Base-by-base conservation (phyloP, 805 yeast species). In the Myxozyma sirexii region DNA sequence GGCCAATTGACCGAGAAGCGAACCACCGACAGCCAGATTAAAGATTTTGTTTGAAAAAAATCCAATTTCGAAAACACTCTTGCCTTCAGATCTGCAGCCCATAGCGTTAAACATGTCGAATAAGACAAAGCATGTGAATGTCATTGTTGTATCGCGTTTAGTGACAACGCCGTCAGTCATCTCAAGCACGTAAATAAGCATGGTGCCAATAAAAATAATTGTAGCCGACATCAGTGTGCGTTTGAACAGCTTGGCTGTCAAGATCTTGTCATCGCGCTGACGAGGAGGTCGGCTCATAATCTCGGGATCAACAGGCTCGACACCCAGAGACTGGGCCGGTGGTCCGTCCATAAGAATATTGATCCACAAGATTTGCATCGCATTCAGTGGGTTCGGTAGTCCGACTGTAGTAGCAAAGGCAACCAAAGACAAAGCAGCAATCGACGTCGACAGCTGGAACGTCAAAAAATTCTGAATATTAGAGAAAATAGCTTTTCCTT, bases 31-130 rank as follows among this genome's bases (percentile, higher is more conserved):
- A 0, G 99, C 97, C 65, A 87, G 77, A 71, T 94, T 94, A 79
- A 94, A 94, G 97, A 94, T 93, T 61, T 80, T 82, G 76, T 94
- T 94, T 6, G 81, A 79, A 67, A 82, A 78, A 64, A 90, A 67
- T 0, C 99, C 99, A 48, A 93, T 69, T 70, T 88, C 87, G 69
- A 91, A 88, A 17, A 88, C 82, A 1, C 96, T 88, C 71, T 90
- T 92, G 46, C 90, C 80, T 59, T 87, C 81, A 64, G 96, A 96
- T 70, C 98, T 89, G 74, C 97, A 93, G 15, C 96, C 79, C 66
- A 94, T 78, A 0, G 99, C 99, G 74, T 92, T 94, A 78, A 94
- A 94, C 96, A 94, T 88, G 74, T 94, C 99, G 70, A 86, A 94
- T 57, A 93, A 79, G 10, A 94, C 99, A 76, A 94, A 94, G 72